Conservation (phyloP, 2,329 filamentous ascomycete species). For the Shiraia sp. region DNA sequence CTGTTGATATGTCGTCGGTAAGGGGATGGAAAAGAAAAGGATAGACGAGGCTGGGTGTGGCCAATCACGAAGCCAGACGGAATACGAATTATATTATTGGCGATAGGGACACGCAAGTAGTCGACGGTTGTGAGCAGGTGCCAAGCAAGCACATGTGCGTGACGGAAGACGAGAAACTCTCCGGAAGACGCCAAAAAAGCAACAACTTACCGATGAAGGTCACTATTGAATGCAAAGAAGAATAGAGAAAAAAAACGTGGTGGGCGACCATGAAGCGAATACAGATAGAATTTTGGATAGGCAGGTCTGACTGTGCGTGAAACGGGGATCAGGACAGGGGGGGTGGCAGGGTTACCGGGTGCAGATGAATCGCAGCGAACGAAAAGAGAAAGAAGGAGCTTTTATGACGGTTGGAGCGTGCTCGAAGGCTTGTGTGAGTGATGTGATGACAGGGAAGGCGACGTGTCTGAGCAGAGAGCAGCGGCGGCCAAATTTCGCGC, state of each 20-base stretch:
- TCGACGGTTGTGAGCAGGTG: slow-evolving; percentile 16
- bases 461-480: slow-evolving; percentile 27
- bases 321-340: slow-evolving; percentile 21
- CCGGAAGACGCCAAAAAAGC: too few relatives aligned
- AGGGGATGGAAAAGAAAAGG: too few relatives aligned
- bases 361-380: slow-evolving; percentile 28
- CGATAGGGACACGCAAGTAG: slow-evolving; percentile 26
- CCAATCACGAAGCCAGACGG: slow-evolving; percentile 22
- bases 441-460: slow-evolving; percentile 27
- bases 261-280: slow-evolving; percentile 14
- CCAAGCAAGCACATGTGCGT: slow-evolving; percentile 21
- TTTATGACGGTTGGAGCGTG: slow-evolving; percentile 35
- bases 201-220: too few relatives aligned
- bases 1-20: slow-evolving; percentile 22
- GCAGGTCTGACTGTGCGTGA: slow-evolving; percentile 31
- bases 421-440: slow-evolving; percentile 39
- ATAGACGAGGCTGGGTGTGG: slow-evolving; percentile 13
- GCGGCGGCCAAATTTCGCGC: slow-evolving; percentile 19
- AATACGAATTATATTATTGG: slow-evolving; percentile 39
- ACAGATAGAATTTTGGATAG: slow-evolving; percentile 25
- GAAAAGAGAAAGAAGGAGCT: slow-evolving; percentile 19
- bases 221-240: slow-evolving; percentile 20
- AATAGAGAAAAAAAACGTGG: not conserved
- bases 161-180: too few relatives aligned
- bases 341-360: slow-evolving; percentile 28